Evolutionary conservation across 768 basidiomycete species (phyloP).

Genomic region (Leccinum truebloodii): DNA sequence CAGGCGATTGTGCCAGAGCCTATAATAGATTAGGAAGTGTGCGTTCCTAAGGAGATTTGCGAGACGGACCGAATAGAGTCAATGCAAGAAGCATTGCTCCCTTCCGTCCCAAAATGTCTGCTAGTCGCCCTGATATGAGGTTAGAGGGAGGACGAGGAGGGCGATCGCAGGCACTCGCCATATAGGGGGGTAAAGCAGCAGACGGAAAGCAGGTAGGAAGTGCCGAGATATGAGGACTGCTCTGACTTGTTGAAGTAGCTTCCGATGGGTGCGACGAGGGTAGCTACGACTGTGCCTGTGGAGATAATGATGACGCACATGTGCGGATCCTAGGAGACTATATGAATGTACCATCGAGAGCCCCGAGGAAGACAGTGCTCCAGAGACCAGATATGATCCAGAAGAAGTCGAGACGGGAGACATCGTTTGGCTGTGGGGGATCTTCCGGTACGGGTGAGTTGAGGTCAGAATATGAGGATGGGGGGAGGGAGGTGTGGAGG

Average conservation of each 20-base stretch:
- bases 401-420: constrained; percentile 53
- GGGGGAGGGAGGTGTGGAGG: constrained; percentile 37
- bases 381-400: constrained; percentile 81
- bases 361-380: constrained; percentile 82
- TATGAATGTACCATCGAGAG: constrained; percentile 64
- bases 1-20: constrained; percentile 84
- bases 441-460: constrained; percentile 31
- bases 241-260: constrained; percentile 80
- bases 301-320: constrained; percentile 1
- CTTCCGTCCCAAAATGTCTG: constrained; percentile 84
- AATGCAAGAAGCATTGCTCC: constrained; percentile 86
- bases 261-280: constrained; percentile 81
- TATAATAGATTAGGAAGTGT: constrained; percentile 34
- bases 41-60: constrained; percentile 16
- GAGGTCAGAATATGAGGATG: constrained; percentile 47
- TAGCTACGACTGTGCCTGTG: constrained; percentile 80
- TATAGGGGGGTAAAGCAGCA: constrained; percentile 92
- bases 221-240: constrained; percentile 85
- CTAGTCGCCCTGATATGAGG: constrained; percentile 62
- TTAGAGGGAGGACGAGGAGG: constrained; percentile 11
- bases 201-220: constrained; percentile 82
- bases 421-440: constrained; percentile 41
- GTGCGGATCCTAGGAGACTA: constrained; percentile 1
- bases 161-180: constrained; percentile 46
- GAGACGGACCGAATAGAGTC: constrained; percentile 70